Evolutionary conservation across 2,329 filamentous ascomycete species (phyloP), one percentile per base, ranked within the genome.

Genomic region (Phialophora expanda): DNA sequence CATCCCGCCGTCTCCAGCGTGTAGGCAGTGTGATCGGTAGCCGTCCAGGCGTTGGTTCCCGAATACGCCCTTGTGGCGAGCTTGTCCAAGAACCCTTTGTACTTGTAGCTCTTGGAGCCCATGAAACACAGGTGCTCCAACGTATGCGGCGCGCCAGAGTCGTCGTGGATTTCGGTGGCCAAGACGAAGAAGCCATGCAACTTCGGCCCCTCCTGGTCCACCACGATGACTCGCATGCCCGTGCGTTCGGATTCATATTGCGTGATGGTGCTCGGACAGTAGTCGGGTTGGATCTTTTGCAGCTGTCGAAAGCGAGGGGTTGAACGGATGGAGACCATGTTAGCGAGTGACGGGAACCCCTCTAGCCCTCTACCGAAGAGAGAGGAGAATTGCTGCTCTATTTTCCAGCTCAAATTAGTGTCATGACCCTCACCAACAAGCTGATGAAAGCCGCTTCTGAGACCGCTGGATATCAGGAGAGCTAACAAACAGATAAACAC

Each of bases 211-310:
- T 95, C 88, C 72, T 93, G 89, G 76, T 98, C 91, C 72, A 96
- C 92, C 57, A 97, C 91, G 48, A 97, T 88, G 38, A 97, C 90
- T 72, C 93, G 90, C 92, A 99, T 95, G 60, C 95, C 95, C 69
- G 94, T 99, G 69, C 92, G 86, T 73, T 92, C 88, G 5, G 95
- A 99, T 75, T 96, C 92, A 90, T 99, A 99, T 77, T 97, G 93
- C 24, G 92, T 94, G 78, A 99, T 90, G 62, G 85, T 87, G 69
- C 90, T 90, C 11, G 93, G 91, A 12, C 93, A 92, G 81, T 97
- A 99, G 76, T 97, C 91, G 7, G 91, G 90, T 71, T 90, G 85
- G 81, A 99, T 97, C 74, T 86, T 88, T 76, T 97, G 92, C 56
- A 97, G 83, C 73, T 89, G 90, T 77, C 89, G 91, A 80, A 98